A percentile compares a stretch with the other conserved stretches of the same genome.
phyloP scores from a whole-genome alignment of 495 filamentous ascomycete species.

The Thozetella sp. region DNA sequence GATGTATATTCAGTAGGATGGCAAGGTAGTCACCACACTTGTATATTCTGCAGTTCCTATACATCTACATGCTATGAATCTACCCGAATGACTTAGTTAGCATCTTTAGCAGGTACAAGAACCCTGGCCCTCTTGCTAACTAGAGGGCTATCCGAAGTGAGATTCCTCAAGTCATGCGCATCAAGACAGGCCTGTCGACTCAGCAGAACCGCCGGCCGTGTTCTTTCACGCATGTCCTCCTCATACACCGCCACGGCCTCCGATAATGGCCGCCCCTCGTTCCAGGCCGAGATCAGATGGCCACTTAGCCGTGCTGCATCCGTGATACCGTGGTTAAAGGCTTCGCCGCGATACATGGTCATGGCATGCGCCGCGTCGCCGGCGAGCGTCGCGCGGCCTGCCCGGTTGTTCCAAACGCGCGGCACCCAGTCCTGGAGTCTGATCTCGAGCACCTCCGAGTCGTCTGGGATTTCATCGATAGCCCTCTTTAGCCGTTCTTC shows the following conservation, averaged over 20 bases:
- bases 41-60: too few relatives aligned
- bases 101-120: too few relatives aligned
- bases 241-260: conserved; percentile 39
- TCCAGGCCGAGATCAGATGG: conserved; percentile 23
- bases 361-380: conserved; percentile 64
- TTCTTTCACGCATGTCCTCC: conserved; percentile 48
- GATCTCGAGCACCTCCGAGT: conserved; percentile 44
- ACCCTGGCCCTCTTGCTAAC: neutral
- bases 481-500: conserved; percentile 46
- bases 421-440: conserved; percentile 31
- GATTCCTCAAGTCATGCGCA: neutral
- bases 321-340: conserved; percentile 47
- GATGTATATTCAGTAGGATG: too few relatives aligned
- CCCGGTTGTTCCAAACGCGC: conserved; percentile 46
- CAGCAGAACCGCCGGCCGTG: conserved; percentile 41
- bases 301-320: conserved; percentile 44
- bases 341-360: conserved; percentile 57
- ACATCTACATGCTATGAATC: too few relatives aligned
- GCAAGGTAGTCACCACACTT: too few relatives aligned
- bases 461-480: conserved; percentile 48
- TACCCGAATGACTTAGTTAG: too few relatives aligned
- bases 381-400: conserved; percentile 50
- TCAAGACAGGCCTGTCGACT: neutral
- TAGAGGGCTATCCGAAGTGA: neutral
- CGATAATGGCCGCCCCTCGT: conserved; percentile 16